These are phyloP conservation scores for Cichorium intybus DNA, from an alignment of 140 eudicot species.

Conservation along the genomic window DNA sequence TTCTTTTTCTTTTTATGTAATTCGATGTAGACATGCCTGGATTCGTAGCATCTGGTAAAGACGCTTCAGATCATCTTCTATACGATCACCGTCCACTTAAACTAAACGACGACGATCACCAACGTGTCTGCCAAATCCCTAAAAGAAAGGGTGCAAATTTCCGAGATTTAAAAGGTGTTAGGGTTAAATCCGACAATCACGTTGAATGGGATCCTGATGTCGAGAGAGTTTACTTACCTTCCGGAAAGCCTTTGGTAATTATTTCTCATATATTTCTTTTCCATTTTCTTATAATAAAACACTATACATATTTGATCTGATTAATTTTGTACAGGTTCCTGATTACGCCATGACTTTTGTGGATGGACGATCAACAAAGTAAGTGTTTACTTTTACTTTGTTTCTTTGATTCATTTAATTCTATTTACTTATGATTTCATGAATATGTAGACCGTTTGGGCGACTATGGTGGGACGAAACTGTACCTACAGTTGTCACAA, in stretches of 20 bases:
- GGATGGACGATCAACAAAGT: constrained; percentile 69
- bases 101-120: constrained; percentile 60
- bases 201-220: constrained; percentile 71
- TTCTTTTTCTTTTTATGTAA: not conserved
- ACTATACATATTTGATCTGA: too few species aligned
- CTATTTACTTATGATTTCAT: too few species aligned
- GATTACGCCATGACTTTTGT: constrained; percentile 73
- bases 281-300: too few species aligned
- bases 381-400: not conserved
- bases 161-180: constrained; percentile 66
- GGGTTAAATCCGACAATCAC: constrained; percentile 46
- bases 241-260: constrained; percentile 76
- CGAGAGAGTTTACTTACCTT: constrained; percentile 39
- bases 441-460: constrained; percentile 65
- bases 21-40: constrained; percentile 38
- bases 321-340: constrained; percentile 89
- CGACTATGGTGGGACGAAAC: constrained; percentile 95
- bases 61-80: constrained; percentile 21
- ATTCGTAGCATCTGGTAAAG: not conserved
- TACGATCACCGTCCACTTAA: constrained; percentile 68
- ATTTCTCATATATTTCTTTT: too few species aligned
- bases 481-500: constrained; percentile 78
- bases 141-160: constrained; percentile 85
- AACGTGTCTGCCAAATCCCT: constrained; percentile 65
- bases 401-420: not conserved